Evolutionary conservation across 2,329 filamentous ascomycete species (phyloP), one percentile per base, ranked within the genome.

Genomic region (Colletotrichum aenigma): DNA sequence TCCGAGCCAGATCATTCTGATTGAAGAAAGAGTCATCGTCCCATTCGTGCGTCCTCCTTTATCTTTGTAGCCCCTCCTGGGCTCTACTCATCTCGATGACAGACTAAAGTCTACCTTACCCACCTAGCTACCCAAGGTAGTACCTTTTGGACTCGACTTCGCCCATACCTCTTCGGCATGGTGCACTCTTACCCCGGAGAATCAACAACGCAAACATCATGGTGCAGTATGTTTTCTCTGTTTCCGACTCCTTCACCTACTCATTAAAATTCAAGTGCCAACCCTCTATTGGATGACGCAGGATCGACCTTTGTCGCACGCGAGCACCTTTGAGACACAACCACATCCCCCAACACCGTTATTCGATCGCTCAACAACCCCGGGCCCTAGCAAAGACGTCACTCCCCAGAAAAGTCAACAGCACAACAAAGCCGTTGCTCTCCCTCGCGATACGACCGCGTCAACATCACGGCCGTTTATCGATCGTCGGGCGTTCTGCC

Each of bases 161-260:
- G 18, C 38, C 18, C 18, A 48, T 4, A 43, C 18, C 38, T 48
- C 18, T n/a, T 38, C 4, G 34, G 34, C 34, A 36, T 0, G 36
- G 36, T 48, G 38, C 18, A 48, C 18, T 48, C 8, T 10, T 48
- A 0, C 9, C 2, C 3, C 5, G 5, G 16, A 43, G 18, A 18
- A n/a, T n/a, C 4, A 3, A 6, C 0, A 2, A n/a, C 38, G 18
- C 0, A 48, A 48, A 12, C 1, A n/a, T 48, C 8, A 48, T 0
- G 5, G 0, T 6, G 38, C 38, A 4, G 18, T 43, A 10, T 3
- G 38, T 0, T 43, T 38, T 18, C 0, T 0, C 36, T 15, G 36
- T 38, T 38, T 1, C 36, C 15, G 7, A 38, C 1, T 38, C 7
- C 15, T 18, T 38, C 2, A 38, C 4, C 36, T 38, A 38, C 36